A percentile compares a stretch with the other conserved stretches of the same genome.
Evolutionary conservation across 345 rosid genomes (phyloP).

Genomic region (Eucalyptus caleyi): DNA sequence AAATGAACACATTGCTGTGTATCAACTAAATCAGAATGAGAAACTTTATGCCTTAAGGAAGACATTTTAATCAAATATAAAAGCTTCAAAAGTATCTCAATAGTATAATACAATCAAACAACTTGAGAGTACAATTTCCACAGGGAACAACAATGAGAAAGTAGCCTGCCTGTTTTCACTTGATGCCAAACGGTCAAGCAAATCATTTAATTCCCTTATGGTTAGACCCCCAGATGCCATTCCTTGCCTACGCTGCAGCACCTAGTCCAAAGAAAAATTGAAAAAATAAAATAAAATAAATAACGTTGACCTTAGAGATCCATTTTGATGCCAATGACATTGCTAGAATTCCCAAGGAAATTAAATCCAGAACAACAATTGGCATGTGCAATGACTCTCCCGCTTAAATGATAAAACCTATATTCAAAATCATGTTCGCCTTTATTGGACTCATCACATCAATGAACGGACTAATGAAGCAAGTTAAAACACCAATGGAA

Average conservation of each 20-base stretch:
- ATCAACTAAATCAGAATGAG: neutral
- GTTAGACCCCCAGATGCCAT: conserved; percentile 63
- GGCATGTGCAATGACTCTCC: neutral
- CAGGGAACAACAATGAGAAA: neutral
- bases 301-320: neutral
- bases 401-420: neutral
- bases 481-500: neutral
- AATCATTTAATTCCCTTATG: conserved; percentile 61
- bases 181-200: conserved; percentile 72
- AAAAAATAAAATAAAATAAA: neutral
- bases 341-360: neutral
- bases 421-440: neutral
- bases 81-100: neutral
- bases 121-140: neutral
- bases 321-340: neutral
- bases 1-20: neutral
- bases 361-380: neutral
- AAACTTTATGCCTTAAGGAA: neutral
- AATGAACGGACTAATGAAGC: neutral
- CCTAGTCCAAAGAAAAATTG: conserved; percentile 11
- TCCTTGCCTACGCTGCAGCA: conserved; percentile 77
- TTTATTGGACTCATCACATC: neutral
- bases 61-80: neutral
- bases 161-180: conserved; percentile 55
- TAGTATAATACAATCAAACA: neutral